These are phyloP conservation scores for Ceratocystis lukuohia DNA, from an alignment of 2,329 filamentous ascomycete genomes.

Conservation along the genomic window DNA sequence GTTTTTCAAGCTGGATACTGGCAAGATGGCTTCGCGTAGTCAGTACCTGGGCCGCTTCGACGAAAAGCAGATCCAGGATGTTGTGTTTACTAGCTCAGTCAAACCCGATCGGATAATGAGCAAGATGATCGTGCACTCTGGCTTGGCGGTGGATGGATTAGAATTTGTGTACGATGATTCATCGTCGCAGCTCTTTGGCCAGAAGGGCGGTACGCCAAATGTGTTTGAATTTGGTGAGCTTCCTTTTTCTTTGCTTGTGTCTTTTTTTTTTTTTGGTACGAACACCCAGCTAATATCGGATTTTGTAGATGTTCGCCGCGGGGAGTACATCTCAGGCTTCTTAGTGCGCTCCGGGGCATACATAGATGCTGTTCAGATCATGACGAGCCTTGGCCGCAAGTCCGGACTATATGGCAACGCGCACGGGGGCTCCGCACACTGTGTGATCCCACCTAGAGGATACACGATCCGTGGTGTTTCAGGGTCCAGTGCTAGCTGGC, in stretches of 20 bases:
- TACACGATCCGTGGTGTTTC: conserved; percentile 81
- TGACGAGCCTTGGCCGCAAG: conserved; percentile 78
- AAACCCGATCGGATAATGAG: conserved; percentile 60
- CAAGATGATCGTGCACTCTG: conserved; percentile 63
- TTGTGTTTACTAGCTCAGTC: conserved; percentile 58
- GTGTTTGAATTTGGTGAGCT: conserved; percentile 63
- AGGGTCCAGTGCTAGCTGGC: conserved; percentile 65
- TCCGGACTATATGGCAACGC: conserved; percentile 76
- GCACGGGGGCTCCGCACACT: conserved; percentile 69
- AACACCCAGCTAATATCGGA: conserved; percentile 13
- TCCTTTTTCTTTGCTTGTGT: neutral
- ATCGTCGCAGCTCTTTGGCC: conserved; percentile 75
- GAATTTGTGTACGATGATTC: conserved; percentile 90
- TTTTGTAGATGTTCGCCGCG: conserved; percentile 38
- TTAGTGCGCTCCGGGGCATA: conserved; percentile 64
- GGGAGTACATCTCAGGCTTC: conserved; percentile 82
- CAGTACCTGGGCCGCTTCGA: conserved; percentile 59
- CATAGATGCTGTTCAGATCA: conserved; percentile 79
- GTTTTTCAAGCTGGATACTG: conserved; percentile 56
- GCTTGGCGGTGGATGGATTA: conserved; percentile 64
- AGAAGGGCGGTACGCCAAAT: conserved; percentile 54
- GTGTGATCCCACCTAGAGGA: conserved; percentile 69
- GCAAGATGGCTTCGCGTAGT: conserved; percentile 60
- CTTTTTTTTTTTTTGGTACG: neutral
- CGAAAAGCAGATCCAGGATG: conserved; percentile 57